Base-by-base conservation (phyloP, 345 rosid species). In the Dipteronia dyeriana region DNA sequence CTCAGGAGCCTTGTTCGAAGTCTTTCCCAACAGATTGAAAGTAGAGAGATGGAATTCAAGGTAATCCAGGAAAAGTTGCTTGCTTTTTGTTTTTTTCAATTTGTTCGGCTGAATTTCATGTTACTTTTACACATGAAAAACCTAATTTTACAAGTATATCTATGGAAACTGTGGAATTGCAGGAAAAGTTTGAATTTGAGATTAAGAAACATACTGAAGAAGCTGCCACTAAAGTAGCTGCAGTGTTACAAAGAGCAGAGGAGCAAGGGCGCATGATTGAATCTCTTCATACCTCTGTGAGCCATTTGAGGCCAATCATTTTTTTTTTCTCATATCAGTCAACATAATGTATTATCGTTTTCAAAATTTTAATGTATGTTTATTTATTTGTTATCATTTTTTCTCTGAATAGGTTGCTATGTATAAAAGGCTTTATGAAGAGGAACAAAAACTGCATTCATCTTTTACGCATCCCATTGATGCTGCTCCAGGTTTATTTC, bases 401-500 rank as follows among this genome's bases (percentile, higher is more conserved):
- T 23, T 45, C 20, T 72, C 23, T 23, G 9, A 19, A 65, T 78
- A 95, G 99, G 98, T 95, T 85, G 92, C 95, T 38, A 91, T 91
- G 98, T 95, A 95, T 80, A 95, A 88, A 84, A 91, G 92, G 81
- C 77, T 95, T 54, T 95, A 92, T 77, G 99, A 95, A 81, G 97
- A 95, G 86, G 98, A 92, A 66, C 97, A 92, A 25, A 95, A 88
- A 60, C 88, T 72, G 76, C 88, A 82, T 76, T 82, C 87, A 31
- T 87, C 95, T 43, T 73, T 79, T 82, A 74, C 86, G 54, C 88
- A 43, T 57, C 66, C 89, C 61, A 47, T 88, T 62, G 83, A 82
- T 76, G 77, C 79, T 34, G 77, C 85, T 76, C 74, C 86, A 88
- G 98, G 99, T 95, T 82, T 61, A 67, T 43, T 78, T 80, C 82